Conservation (phyloP, 2,329 filamentous ascomycete species). For the Ilyonectria sp. region DNA sequence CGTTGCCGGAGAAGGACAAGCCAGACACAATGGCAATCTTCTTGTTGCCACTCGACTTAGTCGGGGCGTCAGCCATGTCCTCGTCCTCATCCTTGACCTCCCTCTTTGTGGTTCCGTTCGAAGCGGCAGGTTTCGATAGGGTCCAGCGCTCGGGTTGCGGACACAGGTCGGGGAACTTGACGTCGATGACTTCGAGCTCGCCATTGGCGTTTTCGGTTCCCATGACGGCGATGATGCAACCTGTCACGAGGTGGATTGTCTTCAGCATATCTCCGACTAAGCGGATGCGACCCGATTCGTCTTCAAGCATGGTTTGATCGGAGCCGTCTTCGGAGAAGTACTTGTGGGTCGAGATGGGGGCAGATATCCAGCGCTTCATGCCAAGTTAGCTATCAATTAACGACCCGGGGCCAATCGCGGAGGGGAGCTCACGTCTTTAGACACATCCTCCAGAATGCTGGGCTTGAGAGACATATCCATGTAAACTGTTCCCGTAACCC, state of each 20-base stretch:
- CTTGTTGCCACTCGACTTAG: slow-evolving; percentile 61
- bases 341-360: slow-evolving; percentile 82
- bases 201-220: slow-evolving; percentile 94
- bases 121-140: slow-evolving; percentile 65
- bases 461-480: slow-evolving; percentile 98
- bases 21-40: slow-evolving; percentile 91
- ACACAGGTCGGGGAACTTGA: slow-evolving; percentile 89
- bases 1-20: slow-evolving; percentile 83
- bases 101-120: slow-evolving; percentile 51
- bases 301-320: slow-evolving; percentile 89
- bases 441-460: slow-evolving; percentile 94
- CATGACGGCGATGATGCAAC: slow-evolving; percentile 93
- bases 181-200: slow-evolving; percentile 92
- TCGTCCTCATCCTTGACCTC: slow-evolving; percentile 61
- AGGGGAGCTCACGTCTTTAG: slow-evolving; percentile 79
- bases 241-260: slow-evolving; percentile 85
- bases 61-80: slow-evolving; percentile 69
- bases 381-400: slow-evolving; percentile 1
- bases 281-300: slow-evolving; percentile 91
- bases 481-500: slow-evolving; percentile 94
- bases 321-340: slow-evolving; percentile 76
- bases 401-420: too few relatives aligned
- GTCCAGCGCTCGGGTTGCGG: slow-evolving; percentile 87
- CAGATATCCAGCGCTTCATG: slow-evolving; percentile 86
- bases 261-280: slow-evolving; percentile 81